phyloP scores from a whole-genome alignment of 1,284 basidiomycete species.

The Schizophyllum amplum region DNA sequence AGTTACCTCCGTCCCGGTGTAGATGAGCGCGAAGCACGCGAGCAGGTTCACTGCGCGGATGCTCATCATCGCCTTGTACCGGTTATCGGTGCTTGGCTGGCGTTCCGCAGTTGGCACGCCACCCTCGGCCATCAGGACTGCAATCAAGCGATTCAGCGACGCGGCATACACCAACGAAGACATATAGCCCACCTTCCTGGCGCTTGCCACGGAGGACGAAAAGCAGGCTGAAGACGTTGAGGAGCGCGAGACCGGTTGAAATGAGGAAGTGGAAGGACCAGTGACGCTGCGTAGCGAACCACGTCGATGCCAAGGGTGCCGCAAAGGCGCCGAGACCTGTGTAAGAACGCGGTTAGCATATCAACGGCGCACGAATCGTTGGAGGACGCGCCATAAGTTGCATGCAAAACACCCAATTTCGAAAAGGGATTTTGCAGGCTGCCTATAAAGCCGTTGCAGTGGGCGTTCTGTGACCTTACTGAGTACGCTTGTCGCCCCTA shows the following conservation, averaged over 20 bases:
- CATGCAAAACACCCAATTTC: slow-evolving; percentile 58
- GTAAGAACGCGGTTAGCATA: slow-evolving; percentile 13
- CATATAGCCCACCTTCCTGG: background rate
- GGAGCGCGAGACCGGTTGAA: background rate
- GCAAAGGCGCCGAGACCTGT: slow-evolving; percentile 52
- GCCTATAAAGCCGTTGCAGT: slow-evolving; percentile 47
- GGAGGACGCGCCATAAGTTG: slow-evolving; percentile 18
- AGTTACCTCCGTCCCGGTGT: slow-evolving; percentile 38
- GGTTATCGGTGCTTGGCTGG: slow-evolving; percentile 11
- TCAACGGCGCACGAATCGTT: background rate
- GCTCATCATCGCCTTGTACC: slow-evolving; percentile 31
- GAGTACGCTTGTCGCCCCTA: background rate
- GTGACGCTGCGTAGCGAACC: slow-evolving; percentile 40
- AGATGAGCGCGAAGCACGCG: slow-evolving; percentile 33
- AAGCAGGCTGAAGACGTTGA: background rate
- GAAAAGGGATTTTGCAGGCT: slow-evolving; percentile 36
- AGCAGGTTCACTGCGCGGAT: slow-evolving; percentile 30
- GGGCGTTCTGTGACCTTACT: slow-evolving; percentile 30
- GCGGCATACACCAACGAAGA: background rate
- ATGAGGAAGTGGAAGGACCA: slow-evolving; percentile 36
- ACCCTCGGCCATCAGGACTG: background rate
- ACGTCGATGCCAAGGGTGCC: slow-evolving; percentile 55
- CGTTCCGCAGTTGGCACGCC: background rate
- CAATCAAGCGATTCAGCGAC: background rate
- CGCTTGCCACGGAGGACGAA: too few species aligned